Evolutionary conservation across 2,329 filamentous ascomycete species (phyloP).

Genomic region (Tolypocladium pustulatum): DNA sequence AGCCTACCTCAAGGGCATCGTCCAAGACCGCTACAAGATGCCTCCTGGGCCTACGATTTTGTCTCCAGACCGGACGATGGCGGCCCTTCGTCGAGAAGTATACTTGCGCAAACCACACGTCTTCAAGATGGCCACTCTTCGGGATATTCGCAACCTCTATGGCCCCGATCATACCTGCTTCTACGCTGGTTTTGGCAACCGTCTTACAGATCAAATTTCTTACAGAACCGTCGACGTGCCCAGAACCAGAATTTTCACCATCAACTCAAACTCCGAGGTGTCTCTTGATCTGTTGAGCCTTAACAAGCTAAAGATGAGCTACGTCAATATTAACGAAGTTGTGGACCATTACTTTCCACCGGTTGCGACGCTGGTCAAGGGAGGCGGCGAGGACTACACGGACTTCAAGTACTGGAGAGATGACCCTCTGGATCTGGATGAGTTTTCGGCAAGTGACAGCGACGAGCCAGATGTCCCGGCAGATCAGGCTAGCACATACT

Average conservation of each 20-base stretch:
- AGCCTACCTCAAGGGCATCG: conserved; percentile 79
- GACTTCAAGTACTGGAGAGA: conserved; percentile 98
- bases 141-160: conserved; percentile 88
- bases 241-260: conserved; percentile 89
- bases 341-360: conserved; percentile 98
- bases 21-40: conserved; percentile 76
- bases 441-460: conserved; percentile 77
- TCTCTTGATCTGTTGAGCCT: conserved; percentile 80
- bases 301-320: conserved; percentile 93
- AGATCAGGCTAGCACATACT: conserved; percentile 31
- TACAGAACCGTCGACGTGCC: conserved; percentile 96
- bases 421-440: conserved; percentile 68
- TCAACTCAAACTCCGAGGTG: conserved; percentile 96
- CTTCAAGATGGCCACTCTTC: conserved; percentile 97
- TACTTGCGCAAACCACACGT: conserved; percentile 95
- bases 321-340: conserved; percentile 93
- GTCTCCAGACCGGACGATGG: conserved; percentile 89
- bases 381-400: conserved; percentile 87
- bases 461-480: conserved; percentile 41
- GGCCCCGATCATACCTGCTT: conserved; percentile 70
- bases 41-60: conserved; percentile 90
- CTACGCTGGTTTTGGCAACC: conserved; percentile 94
- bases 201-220: conserved; percentile 88
- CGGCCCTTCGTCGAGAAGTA: conserved; percentile 80
- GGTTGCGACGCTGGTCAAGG: conserved; percentile 73